Conservation (phyloP, 768 basidiomycete genomes). For the Flagelloscypha sp. region DNA sequence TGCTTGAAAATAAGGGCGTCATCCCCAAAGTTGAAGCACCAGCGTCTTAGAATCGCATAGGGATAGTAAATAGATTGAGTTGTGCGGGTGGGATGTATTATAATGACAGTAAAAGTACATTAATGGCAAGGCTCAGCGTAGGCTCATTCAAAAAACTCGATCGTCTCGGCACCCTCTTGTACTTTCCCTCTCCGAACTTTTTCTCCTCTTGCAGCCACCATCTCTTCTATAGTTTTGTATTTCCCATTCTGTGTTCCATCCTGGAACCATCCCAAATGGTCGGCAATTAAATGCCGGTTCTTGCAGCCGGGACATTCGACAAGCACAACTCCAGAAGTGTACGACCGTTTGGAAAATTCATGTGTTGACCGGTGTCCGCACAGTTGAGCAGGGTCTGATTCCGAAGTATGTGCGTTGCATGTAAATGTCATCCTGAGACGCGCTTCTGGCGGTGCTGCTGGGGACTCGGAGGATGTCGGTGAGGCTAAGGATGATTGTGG, state of each 20-base stretch:
- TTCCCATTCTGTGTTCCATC: constrained; percentile 68
- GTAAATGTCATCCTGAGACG: constrained; percentile 76
- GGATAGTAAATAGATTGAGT: too few relatives aligned
- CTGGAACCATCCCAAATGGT: constrained; percentile 89
- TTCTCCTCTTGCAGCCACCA: constrained; percentile 75
- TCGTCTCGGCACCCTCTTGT: too few relatives aligned
- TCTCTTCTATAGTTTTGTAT: constrained; percentile 73
- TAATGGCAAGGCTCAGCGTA: too few relatives aligned
- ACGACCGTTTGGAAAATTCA: constrained; percentile 77
- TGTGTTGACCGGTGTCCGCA: constrained; percentile 82
- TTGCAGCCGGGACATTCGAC: constrained; percentile 88
- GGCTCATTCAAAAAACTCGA: too few relatives aligned
- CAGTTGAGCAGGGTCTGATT: too few relatives aligned
- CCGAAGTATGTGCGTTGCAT: constrained; percentile 80
- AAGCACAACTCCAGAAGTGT: constrained; percentile 83
- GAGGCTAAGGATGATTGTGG: constrained; percentile 14
- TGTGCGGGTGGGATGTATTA: too few relatives aligned
- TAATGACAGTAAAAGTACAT: too few relatives aligned
- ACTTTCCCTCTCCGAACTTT: constrained; percentile 45
- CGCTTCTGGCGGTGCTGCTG: constrained; percentile 32
- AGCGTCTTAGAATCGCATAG: constrained; percentile 2
- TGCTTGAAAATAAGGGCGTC: constrained; percentile 65
- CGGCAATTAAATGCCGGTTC: constrained; percentile 85
- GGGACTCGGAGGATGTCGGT: constrained; percentile 7
- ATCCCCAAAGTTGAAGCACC: constrained; percentile 40